These are phyloP conservation scores for Penicillium paneum DNA, from an alignment of 2,329 filamentous ascomycete genomes.

Conservation along the genomic window DNA sequence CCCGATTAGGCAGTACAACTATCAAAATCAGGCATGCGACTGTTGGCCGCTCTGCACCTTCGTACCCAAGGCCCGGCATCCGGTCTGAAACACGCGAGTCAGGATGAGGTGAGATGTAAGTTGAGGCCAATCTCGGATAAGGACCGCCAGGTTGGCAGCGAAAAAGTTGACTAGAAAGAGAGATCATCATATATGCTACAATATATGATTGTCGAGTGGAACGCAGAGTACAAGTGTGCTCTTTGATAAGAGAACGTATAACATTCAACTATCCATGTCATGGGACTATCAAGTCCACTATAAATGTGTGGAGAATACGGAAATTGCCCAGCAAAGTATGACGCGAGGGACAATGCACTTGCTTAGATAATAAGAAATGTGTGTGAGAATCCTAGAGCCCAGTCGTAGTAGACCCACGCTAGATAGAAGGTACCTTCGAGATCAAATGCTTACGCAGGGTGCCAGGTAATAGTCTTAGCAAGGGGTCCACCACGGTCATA, in stretches of 20 bases:
- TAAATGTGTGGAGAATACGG: neutral
- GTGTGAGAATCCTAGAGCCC: neutral
- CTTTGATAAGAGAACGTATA: no score
- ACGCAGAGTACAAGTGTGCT: neutral
- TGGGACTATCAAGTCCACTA: no score
- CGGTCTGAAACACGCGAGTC: no score
- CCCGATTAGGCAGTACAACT: no score
- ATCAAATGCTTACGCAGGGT: conserved; percentile 10
- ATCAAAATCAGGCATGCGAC: no score
- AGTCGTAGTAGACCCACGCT: neutral
- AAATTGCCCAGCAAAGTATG: neutral
- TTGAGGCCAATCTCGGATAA: neutral
- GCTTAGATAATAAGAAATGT: neutral
- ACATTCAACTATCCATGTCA: neutral
- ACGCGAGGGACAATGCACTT: no score
- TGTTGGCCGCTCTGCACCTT: no score
- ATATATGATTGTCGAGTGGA: neutral
- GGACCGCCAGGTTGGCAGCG: neutral
- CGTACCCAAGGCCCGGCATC: neutral
- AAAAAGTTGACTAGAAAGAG: no score
- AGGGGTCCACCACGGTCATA: conserved; percentile 32
- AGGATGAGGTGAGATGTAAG: no score
- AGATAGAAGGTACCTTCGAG: neutral
- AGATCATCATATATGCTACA: neutral
- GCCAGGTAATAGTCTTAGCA: conserved; percentile 26